A percentile compares a stretch with the other conserved stretches of the same genome.
These are phyloP conservation scores for Amaranthus cruentus DNA, from an alignment of 148 eudicot species.

Conservation along the genomic window DNA sequence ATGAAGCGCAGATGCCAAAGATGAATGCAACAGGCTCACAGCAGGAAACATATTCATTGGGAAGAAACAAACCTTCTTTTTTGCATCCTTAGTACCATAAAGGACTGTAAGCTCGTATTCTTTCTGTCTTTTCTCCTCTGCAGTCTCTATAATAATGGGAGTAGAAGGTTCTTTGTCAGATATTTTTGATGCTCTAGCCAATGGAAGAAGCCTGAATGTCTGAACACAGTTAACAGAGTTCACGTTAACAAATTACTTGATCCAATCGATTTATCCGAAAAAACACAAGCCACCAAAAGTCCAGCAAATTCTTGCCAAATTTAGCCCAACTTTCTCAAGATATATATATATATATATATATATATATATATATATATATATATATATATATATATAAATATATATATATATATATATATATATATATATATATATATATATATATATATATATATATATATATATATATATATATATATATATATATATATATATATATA, in stretches of 20 bases:
- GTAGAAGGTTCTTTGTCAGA: conserved; percentile 34
- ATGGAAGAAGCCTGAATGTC: conserved; percentile 86
- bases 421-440: no score
- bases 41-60: not conserved
- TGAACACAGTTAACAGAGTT: conserved; percentile 16
- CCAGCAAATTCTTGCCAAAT: no score
- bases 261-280: no score
- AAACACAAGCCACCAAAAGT: no score
- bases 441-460: no score
- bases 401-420: no score
- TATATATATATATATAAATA: no score
- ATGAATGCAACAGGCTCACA: not conserved
- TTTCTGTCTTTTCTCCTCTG: conserved; percentile 26
- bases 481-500: no score
- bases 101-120: conserved; percentile 19
- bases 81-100: conserved; percentile 39
- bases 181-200: conserved; percentile 27
- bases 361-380: no score
- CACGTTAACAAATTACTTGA: not conserved
- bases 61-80: conserved; percentile 35
- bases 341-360: no score
- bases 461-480: no score
- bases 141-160: conserved; percentile 32
- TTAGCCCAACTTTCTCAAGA: no score
- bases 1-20: not conserved